Base-by-base conservation (phyloP, 169 alveolate species). In the Neospora caninum region DNA sequence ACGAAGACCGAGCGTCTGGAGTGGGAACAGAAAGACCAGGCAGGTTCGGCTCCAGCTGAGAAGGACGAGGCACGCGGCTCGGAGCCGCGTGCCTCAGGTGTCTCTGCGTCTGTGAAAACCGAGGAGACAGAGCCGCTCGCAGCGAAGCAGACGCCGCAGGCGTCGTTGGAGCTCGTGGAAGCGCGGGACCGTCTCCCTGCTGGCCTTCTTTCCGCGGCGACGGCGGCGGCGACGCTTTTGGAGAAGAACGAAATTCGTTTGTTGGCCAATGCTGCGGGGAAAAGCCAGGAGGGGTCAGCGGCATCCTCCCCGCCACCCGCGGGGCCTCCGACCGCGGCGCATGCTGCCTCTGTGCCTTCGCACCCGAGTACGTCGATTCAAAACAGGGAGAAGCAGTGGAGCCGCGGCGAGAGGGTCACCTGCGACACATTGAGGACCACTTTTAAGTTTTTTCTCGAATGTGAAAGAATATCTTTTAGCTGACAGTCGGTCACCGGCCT, bases 221-320 rank as follows among this genome's bases (percentile, higher is more conserved):
- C 39, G 13, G 42, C 86, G 45, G 86, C 49, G 45, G 86, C 86
- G 45, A 22, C 27, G 4, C 45, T 78, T 16, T 22, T 78, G 45
- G 86, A 78, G 86, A 38, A 78, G n/a, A 78, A 78, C 45, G 86
- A 78, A 78, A 38, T 78, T 38, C 86, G 86, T n/a, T 43, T 78
- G 45, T 20, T n/a, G 39, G 86, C 49, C 27, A 78, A 43, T 10
- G 39, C 49, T 18, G 7, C 45, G 2, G 86, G 86, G 2, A 38
- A 78, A 43, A 29, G 39, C 45, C 58, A 49, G 58, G 86, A 38
- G 22, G 86, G 39, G 22, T 78, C 86, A 43, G 45, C 49, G 2
- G 7, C 45, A 43, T 78, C 86, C 27, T 16, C 42, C 39, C 20
- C 86, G 7, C 39, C 18, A 0, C 86, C n/a, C 7, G 4, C 73